These are phyloP conservation scores for Dryadomyces quercus-mongolicae DNA, from an alignment of 2,329 filamentous ascomycete genomes.

Conservation along the genomic window DNA sequence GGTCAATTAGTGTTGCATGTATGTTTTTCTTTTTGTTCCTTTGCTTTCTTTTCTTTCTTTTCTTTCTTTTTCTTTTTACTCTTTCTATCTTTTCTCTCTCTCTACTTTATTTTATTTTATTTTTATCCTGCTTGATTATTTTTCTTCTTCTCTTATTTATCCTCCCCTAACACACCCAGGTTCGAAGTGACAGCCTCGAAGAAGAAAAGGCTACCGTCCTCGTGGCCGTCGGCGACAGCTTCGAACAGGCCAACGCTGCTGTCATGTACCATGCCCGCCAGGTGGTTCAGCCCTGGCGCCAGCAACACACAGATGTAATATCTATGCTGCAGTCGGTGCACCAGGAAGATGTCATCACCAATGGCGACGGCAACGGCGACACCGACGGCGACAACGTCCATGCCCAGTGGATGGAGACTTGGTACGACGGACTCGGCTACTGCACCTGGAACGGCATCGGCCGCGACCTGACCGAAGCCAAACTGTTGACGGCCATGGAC, in stretches of 20 bases:
- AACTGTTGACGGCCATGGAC: constrained; percentile 64
- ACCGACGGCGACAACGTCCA: constrained; percentile 24
- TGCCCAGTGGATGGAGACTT: constrained; percentile 65
- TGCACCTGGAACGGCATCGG: constrained; percentile 96
- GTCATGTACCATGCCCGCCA: constrained; percentile 81
- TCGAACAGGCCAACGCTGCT: constrained; percentile 66
- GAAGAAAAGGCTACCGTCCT: constrained; percentile 49
- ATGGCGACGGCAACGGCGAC: background rate
- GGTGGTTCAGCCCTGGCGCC: constrained; percentile 31
- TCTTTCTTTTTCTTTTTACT: background rate
- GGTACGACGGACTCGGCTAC: constrained; percentile 88
- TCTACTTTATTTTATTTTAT: constrained; percentile 16
- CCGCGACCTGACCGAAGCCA: constrained; percentile 68
- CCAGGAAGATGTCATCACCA: background rate
- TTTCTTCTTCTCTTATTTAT: background rate
- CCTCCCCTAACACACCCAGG: constrained; percentile 20
- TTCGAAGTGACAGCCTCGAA: constrained; percentile 53
- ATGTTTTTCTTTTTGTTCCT: background rate
- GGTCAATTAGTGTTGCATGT: constrained; percentile 58
- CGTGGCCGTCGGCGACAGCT: constrained; percentile 56
- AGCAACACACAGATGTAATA: background rate
- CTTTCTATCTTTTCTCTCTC: background rate
- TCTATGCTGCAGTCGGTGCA: background rate
- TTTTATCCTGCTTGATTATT: constrained; percentile 24
- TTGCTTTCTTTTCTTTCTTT: background rate